Evolutionary conservation across 164 flowering plant species (phyloP), one percentile per base, ranked within the genome.

Genomic region (Vitis rotundifolia): DNA sequence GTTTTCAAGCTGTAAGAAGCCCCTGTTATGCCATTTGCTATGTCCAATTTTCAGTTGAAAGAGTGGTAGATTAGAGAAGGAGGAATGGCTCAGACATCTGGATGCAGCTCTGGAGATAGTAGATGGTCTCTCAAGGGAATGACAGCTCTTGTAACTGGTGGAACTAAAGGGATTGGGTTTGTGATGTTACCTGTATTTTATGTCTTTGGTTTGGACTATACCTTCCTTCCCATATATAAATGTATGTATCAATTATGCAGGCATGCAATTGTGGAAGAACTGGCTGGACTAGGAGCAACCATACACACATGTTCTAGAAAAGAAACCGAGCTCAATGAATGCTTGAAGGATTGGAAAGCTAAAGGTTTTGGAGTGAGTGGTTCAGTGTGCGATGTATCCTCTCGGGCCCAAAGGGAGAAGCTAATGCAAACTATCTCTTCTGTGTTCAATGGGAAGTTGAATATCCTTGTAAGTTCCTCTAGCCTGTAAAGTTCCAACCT

Each of bases 111-210:
- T 22, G 26, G 26, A 22, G 26, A 29, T 2, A 53, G 56, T n/a
- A 62, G 77, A 26, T 75, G 78, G 77, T 64, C 73, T 12, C 75
- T 79, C 13, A 19, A 49, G 29, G 77, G 77, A 29, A 70, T 47
- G 73, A 79, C 82, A 12, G 82, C 82, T 61, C 77, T 79, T 9
- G 82, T 79, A 31, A 76, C 83, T 31, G 83, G 82, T 3, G 82
- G 79, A 31, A 69, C 79, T 12, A 65, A 72, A 57, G 82, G 82
- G 60, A 72, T 79, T 13, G 83, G 80, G 83, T 22, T 22, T 22
- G 76, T 49, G 19, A 7, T 57, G 63, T 13, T 26, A 15, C 11
- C 57, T 69, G 29, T 16, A 2, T 9, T n/a, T n/a, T n/a, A n/a
- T n/a, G n/a, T n/a, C 31, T 61, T 19, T 1, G 22, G 22, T 19